Base-by-base conservation (phyloP, 441 rosid genomes). In the Omphalea diandra region DNA sequence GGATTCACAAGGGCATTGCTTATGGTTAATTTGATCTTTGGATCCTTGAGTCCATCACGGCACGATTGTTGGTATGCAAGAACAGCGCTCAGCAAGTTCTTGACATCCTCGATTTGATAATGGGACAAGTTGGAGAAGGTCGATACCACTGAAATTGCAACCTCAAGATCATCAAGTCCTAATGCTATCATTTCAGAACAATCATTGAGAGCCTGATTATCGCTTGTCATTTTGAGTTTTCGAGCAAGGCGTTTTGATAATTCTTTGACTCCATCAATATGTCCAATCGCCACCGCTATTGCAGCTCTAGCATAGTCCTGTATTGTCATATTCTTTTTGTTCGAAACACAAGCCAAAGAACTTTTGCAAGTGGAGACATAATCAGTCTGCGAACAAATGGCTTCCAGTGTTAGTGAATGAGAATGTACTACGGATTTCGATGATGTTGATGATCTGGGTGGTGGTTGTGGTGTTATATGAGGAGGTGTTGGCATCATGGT, bases 21-120 rank as follows among this genome's bases (percentile, higher is more conserved):
- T 22, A 73, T 38, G 9, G 17, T 12, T 10, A 11, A 7, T 29
- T 18, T 58, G 27, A 1, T 26, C 4, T 12, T 44, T 20, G 9
- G 2, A 24, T 15, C 6, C 5, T 17, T 2, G 14, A 73, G 49
- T 27, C 60, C 76, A 4, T 73, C 60, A 2, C 27, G 59, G 26
- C 76, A 73, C 15, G 66, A 33, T 58, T 57, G 46, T 50, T 47
- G 71, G 49, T 65, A 58, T 4, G 71, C 70, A 36, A 65, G 29
- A n/a, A 46, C 59, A 47, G 76, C 70, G 40, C 76, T 73, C 47
- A 73, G 36, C 71, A 59, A 24, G 54, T 46, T 57, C 60, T 57
- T 73, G 27, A 73, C 7, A 27, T 73, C 71, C 22, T 26, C 20
- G 1, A 41, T 9, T 6, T 12, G 15, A 8, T 53, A 6, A 5